Conservation (phyloP, 208 protist species). For the Herpetomonas muscarum region DNA sequence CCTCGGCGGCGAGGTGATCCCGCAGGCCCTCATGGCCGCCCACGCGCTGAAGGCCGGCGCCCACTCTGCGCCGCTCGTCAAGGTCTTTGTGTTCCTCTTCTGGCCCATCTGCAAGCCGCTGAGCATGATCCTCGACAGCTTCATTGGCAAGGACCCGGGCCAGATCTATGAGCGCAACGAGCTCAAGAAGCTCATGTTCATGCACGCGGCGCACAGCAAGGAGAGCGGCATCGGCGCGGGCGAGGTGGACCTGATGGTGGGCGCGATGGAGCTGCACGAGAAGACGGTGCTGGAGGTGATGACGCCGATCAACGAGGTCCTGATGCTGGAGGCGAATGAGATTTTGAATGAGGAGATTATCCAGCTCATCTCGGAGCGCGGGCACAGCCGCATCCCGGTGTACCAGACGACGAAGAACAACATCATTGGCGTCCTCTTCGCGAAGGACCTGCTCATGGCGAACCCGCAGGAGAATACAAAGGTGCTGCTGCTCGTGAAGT, state of each 20-base stretch:
- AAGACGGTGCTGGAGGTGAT: constrained; percentile 93
- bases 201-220: constrained; percentile 85
- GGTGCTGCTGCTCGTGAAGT: constrained; percentile 89
- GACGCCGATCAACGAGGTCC: constrained; percentile 91
- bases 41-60: constrained; percentile 93
- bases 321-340: constrained; percentile 91
- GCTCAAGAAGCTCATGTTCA: constrained; percentile 95
- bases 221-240: constrained; percentile 83
- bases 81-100: constrained; percentile 92
- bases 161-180: constrained; percentile 95
- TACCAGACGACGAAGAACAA: constrained; percentile 90
- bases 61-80: constrained; percentile 87
- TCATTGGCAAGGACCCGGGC: constrained; percentile 93
- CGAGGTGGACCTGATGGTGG: constrained; percentile 92
- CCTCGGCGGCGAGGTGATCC: constrained; percentile 95
- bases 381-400: constrained; percentile 93
- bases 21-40: constrained; percentile 92
- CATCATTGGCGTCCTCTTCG: constrained; percentile 90
- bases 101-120: constrained; percentile 94
- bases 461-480: constrained; percentile 93
- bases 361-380: constrained; percentile 87
- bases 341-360: constrained; percentile 92
- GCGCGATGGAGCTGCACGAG: constrained; percentile 93
- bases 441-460: constrained; percentile 94
- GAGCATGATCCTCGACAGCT: constrained; percentile 85